Base-by-base conservation (phyloP, 1,284 basidiomycete species). In the Heliocybe sulcata region DNA sequence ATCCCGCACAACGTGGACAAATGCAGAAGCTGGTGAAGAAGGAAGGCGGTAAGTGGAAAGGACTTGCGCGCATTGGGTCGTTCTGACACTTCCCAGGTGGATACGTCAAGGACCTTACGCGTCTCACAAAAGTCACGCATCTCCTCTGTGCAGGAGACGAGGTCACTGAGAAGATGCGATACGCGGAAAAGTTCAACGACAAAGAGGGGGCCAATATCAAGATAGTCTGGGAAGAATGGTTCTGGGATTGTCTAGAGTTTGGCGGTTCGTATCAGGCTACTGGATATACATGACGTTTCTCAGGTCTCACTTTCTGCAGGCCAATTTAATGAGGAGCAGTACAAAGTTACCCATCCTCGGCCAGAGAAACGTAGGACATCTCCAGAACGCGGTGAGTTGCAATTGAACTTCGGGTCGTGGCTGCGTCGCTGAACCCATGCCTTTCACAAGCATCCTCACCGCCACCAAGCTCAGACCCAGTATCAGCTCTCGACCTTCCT, bases 201-300 rank as follows among this genome's bases (percentile, higher is more conserved):
- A 67, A 71, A 25, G 75, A 82, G 14, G 85, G 89, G 61, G 83
- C 82, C 0, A 72, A 78, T 47, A 86, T 92, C 35, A 74, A 78
- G 51, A 71, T 91, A 1, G 81, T 93, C 1, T 92, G 90, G 84
- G 87, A 90, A 59, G 89, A 91, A 57, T 93, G 90, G 90, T 87
- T 93, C 58, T 88, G 86, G 85, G 90, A 92, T 60, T 90, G 77
- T 31, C 59, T 90, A 9, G 76, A 82, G 49, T 86, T 81, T 59
- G 81, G 82, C 56, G 90, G 87, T 77, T 54, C 51, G 72, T 59
- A 9, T 23, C 9, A n/a, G n/a, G n/a, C n/a, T n/a, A n/a, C n/a
- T n/a, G n/a, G n/a, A n/a, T n/a, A n/a, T n/a, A n/a, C n/a, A n/a
- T n/a, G n/a, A n/a, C n/a, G n/a, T n/a, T n/a, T n/a, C n/a, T n/a